A percentile compares a stretch with the other conserved stretches of the same genome.
These are phyloP conservation scores for Boletus bicolor DNA, from an alignment of 768 basidiomycete species.

Conservation along the genomic window DNA sequence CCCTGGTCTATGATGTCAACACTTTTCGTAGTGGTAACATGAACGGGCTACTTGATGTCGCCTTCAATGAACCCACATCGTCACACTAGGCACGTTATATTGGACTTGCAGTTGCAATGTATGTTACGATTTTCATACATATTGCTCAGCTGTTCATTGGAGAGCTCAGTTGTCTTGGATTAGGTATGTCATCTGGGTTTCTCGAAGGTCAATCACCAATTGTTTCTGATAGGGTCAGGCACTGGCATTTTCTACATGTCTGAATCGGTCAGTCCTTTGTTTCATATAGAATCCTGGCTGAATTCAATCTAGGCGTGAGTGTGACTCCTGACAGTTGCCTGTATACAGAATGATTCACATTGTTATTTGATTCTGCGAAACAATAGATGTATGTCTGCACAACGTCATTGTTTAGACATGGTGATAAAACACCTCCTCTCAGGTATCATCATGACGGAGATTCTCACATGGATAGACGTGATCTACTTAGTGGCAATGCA, in stretches of 20 bases:
- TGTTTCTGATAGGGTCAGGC: background rate
- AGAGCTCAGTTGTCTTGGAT: background rate
- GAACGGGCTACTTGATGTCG: background rate
- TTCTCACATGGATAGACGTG: background rate
- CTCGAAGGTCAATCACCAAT: background rate
- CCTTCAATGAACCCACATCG: background rate
- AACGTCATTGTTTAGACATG: background rate
- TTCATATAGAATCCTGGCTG: background rate
- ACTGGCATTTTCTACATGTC: background rate
- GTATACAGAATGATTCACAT: background rate
- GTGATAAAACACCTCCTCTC: background rate
- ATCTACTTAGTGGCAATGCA: background rate
- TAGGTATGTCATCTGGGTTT: background rate
- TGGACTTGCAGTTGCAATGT: slow-evolving; percentile 7
- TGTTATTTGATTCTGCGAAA: background rate
- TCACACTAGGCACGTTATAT: slow-evolving; percentile 6
- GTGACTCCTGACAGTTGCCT: background rate
- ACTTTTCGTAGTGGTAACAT: slow-evolving; percentile 11
- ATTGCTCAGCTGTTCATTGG: background rate
- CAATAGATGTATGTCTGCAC: slow-evolving; percentile 2
- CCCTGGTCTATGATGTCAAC: slow-evolving; percentile 10
- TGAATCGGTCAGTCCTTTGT: background rate
- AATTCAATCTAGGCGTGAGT: slow-evolving; percentile 7
- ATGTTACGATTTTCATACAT: background rate
- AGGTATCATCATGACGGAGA: background rate